Conservation (phyloP, 2,329 filamentous ascomycete genomes). For the Daldinia eschscholtzii region DNA sequence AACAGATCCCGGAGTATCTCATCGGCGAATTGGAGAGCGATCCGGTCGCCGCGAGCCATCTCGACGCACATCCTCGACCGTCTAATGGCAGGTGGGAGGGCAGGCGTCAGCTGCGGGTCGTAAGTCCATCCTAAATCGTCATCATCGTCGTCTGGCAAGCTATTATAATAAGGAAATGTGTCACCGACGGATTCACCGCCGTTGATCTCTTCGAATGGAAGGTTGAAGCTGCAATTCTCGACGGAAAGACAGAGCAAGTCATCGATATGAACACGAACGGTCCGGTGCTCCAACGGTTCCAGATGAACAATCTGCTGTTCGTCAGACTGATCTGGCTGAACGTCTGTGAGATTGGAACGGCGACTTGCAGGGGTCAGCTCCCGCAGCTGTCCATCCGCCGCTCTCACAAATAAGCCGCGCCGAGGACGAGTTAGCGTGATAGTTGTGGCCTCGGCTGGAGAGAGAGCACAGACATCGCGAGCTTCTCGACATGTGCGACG, state of each 20-base stretch:
- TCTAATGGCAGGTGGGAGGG: constrained; percentile 39
- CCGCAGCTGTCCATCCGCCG: constrained; percentile 48
- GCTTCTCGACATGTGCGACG: constrained; percentile 49
- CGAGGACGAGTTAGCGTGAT: constrained; percentile 49
- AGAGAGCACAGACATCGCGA: constrained; percentile 44
- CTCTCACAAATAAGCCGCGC: constrained; percentile 49
- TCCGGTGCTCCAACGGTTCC: constrained; percentile 45
- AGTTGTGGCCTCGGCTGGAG: constrained; percentile 34
- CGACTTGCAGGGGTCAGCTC: constrained; percentile 25
- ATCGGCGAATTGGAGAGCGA: constrained; percentile 20
- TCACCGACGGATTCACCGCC: constrained; percentile 20
- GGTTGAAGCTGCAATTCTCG: constrained; percentile 54
- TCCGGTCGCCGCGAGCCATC: constrained; percentile 34
- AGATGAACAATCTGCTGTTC: background rate
- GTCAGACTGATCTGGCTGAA: background rate
- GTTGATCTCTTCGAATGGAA: constrained; percentile 47
- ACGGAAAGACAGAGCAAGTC: constrained; percentile 50
- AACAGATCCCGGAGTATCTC: constrained; percentile 41
- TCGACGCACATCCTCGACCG: constrained; percentile 43
- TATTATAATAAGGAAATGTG: background rate
- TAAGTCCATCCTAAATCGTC: constrained; percentile 49
- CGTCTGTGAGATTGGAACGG: constrained; percentile 16
- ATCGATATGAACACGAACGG: constrained; percentile 43
- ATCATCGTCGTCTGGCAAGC: constrained; percentile 18
- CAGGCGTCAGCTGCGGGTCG: constrained; percentile 49